Evolutionary conservation across 2,329 filamentous ascomycete genomes (phyloP), one percentile per base, ranked within the genome.

Genomic region (Aspergillus transmontanensis): DNA sequence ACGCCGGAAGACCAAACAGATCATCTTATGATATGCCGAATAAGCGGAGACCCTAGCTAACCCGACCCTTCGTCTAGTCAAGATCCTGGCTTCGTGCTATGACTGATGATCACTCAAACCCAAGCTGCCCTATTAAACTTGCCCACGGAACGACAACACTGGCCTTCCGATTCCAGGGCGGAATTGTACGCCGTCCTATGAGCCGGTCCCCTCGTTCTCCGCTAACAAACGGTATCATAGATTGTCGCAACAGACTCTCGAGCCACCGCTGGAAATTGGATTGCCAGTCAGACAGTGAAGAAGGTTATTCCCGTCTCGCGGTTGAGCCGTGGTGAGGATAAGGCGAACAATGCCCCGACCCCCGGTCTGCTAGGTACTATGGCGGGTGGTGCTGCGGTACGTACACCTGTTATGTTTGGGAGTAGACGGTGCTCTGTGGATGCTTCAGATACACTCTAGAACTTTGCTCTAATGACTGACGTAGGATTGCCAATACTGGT

Each of bases 201-300:
- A 46, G 26, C 58, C 57, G n/a, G 12, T 57, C 39, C 14, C 28
- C 11, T 43, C 34, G 21, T 39, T 12, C 34, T n/a, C 16, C 54
- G 12, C 61, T 61, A 30, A 58, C 34, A 46, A 26, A 14, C 55
- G 10, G 21, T 61, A 7, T 39, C 43, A 43, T 68, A 79, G 76
- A 96, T 99, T 76, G 94, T 99, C 58, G 94, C 94, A 60, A 99
- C 95, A 64, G 95, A 99, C 83, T 99, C 95, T 64, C 89, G 95
- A 82, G 95, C 95, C 64, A 97, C 95, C 55, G 94, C 95, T 34
- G 95, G 95, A 75, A 96, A 95, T 87, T 99, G 95, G 95, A 99
- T 99, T 81, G 95, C 95, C 70, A 96, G 92, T 82, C 95, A 99
- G 86, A 99, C 95, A 59, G 95, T 99, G 77, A 99, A 99, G 89